Percentiles rank a stretch among this genome's conserved stretches.
These are phyloP conservation scores for Silene latifolia DNA, from an alignment of 148 eudicot genomes.

Conservation along the genomic window DNA sequence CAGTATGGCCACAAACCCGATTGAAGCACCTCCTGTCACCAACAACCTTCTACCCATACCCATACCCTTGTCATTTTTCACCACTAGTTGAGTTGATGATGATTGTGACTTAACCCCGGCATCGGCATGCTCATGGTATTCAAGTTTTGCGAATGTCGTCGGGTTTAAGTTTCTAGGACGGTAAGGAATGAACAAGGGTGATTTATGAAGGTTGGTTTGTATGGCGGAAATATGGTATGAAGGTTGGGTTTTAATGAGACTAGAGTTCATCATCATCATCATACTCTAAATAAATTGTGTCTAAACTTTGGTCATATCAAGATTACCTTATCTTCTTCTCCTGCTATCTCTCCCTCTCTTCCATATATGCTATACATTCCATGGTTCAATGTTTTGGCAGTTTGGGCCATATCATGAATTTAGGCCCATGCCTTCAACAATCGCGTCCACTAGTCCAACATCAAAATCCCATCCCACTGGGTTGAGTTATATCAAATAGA, in stretches of 20 bases:
- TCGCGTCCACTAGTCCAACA: no score
- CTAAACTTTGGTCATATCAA: background rate
- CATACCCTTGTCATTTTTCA: background rate
- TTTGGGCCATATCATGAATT: no score
- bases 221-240: background rate
- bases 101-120: no score
- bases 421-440: no score
- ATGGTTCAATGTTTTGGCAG: no score
- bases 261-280: constrained; percentile 9
- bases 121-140: background rate
- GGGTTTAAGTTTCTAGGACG: background rate
- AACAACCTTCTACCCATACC: constrained; percentile 6
- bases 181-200: background rate
- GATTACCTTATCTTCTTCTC: background rate
- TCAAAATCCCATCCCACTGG: no score
- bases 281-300: background rate
- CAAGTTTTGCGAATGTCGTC: background rate
- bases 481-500: no score
- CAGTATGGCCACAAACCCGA: constrained; percentile 41
- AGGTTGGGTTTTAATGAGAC: constrained; percentile 2
- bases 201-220: background rate
- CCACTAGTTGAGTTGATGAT: background rate
- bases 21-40: constrained; percentile 46
- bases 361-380: no score
- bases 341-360: background rate